Base-by-base conservation (phyloP, 805 yeast species). In the Candida chilensis region DNA sequence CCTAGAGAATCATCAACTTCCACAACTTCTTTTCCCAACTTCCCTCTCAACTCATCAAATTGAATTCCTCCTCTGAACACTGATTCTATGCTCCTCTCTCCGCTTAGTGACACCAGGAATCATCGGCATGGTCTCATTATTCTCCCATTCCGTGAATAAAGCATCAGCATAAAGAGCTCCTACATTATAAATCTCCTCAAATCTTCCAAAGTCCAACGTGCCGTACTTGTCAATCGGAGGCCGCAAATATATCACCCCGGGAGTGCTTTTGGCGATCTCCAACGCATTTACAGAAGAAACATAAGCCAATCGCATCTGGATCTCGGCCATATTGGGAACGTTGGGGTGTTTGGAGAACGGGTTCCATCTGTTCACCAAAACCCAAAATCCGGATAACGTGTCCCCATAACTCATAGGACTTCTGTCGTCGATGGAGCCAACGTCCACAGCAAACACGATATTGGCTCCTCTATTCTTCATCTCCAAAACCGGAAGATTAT, bases 171-270 rank as follows among this genome's bases (percentile, higher is more conserved):
- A 90, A 3, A 66, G 67, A 8, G 74, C 61, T 2, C 97, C 97
- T 8, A 85, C 88, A 16, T 71, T 61, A 42, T 79, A 82, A 30
- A 92, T 86, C 51, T 88, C 96, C 40, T 84, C 94, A 50, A 90
- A 92, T 50, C 82, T 86, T 10, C 79, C 85, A 56, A 90, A 90
- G 45, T 90, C 98, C 28, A 92, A 64, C 0, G 97, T 92, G 0
- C 88, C 96, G 50, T 78, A 90, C 37, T 74, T 69, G 42, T 90
- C 96, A 44, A 92, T 83, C 1, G 98, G 98, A 4, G 98, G 98
- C 27, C 98, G 69, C 40, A 87, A 60, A 47, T 90, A 90, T 5
- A 83, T 60, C 9, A 92, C 90, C 0, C 95, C 95, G 0, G 86
- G 81, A 0, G 87, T 79, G 17, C 51, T 61, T 48, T 90, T 92